Evolutionary conservation across 2,329 filamentous ascomycete species (phyloP), one percentile per base, ranked within the genome.

Genomic region (Ascomycota sp.): DNA sequence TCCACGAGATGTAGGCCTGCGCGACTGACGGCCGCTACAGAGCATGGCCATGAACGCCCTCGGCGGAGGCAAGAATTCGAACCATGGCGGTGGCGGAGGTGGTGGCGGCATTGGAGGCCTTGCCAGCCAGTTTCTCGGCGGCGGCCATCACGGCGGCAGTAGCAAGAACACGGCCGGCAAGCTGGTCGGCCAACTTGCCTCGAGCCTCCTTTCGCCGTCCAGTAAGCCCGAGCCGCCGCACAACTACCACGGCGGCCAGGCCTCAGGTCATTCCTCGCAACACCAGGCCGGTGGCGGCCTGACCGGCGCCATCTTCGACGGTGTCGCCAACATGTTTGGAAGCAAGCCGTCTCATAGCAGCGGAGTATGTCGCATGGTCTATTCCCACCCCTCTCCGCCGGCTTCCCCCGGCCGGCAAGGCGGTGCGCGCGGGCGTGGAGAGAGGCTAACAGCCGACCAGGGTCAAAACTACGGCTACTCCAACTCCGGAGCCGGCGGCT

Each of bases 391-490:
- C 20, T n/a, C 10, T 6, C 13, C 8, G 8, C n/a, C 17, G 22
- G 12, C 5, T 15, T 10, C n/a, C n/a, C n/a, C n/a, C n/a, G n/a
- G n/a, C n/a, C n/a, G n/a, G n/a, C n/a, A n/a, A n/a, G n/a, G n/a
- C n/a, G n/a, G n/a, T n/a, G n/a, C n/a, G n/a, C n/a, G n/a, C n/a
- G n/a, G n/a, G n/a, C n/a, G n/a, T n/a, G n/a, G n/a, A n/a, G n/a
- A n/a, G n/a, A n/a, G n/a, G n/a, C n/a, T n/a, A n/a, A 40, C 30
- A 12, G 5, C 13, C 13, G 21, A 8, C 36, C 37, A 65, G 56
- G 54, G 55, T 35, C 61, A 69, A 37, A 66, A 63, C 43, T 80
- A 66, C 44, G 74, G 71, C 21, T 76, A 76, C 47, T 69, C 67
- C 15, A 65, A 65, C 40, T 47, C 57, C 4, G 62, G 61, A 26